Evolutionary conservation across 164 flowering plant species (phyloP).

Genomic region (Stephania cephalantha): DNA sequence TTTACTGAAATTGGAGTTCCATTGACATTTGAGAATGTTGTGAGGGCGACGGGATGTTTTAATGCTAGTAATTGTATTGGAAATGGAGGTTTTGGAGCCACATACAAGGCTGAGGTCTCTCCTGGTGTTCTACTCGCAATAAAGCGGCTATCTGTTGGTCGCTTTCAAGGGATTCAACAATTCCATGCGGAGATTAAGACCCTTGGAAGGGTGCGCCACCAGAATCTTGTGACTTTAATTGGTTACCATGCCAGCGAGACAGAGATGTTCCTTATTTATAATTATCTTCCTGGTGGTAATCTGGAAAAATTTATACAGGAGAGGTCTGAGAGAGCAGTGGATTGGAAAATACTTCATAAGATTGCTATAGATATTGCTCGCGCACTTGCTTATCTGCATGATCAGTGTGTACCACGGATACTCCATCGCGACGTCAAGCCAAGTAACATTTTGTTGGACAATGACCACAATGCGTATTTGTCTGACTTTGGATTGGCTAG

Average conservation of each 20-base stretch:
- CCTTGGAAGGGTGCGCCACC: conserved; percentile 75
- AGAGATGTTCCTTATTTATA: conserved; percentile 86
- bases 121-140: conserved; percentile 67
- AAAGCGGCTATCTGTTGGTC: conserved; percentile 78
- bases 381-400: conserved; percentile 85
- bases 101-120: conserved; percentile 82
- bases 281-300: conserved; percentile 83
- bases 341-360: conserved; percentile 85
- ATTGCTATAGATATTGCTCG: conserved; percentile 80
- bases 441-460: conserved; percentile 82
- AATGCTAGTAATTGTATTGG: conserved; percentile 87
- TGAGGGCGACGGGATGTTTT: conserved; percentile 68
- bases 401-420: conserved; percentile 88
- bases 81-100: conserved; percentile 91
- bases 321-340: conserved; percentile 61
- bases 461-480: conserved; percentile 73
- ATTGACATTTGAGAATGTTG: conserved; percentile 64
- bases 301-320: conserved; percentile 81
- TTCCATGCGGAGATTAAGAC: conserved; percentile 86
- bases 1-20: conserved; percentile 69
- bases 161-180: conserved; percentile 82
- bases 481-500: conserved; percentile 91
- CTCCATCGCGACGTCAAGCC: conserved; percentile 95
- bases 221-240: conserved; percentile 72
- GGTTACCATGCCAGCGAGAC: conserved; percentile 91